Evolutionary conservation across 306 rosid genomes (phyloP).

Genomic region (Sphenostylis stenocarpa): DNA sequence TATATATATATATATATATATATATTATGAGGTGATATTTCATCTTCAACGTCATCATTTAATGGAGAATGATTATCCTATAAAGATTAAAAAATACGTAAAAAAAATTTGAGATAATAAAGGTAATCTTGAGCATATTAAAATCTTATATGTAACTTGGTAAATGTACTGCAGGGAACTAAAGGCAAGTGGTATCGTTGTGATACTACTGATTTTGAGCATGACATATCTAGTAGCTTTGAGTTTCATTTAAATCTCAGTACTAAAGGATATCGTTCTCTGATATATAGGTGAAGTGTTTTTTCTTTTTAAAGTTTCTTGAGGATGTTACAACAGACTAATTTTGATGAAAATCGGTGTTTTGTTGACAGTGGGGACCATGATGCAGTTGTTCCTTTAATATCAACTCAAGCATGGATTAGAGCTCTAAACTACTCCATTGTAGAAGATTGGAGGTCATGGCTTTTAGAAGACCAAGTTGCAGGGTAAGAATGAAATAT

Average conservation of each 20-base stretch:
- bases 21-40: too few species aligned
- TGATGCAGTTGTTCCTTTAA: slow-evolving; percentile 39
- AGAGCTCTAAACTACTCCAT: slow-evolving; percentile 50
- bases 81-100: too few species aligned
- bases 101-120: too few species aligned
- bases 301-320: background rate
- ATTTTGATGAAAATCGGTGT: slow-evolving; percentile 4
- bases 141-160: background rate
- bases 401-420: slow-evolving; percentile 55
- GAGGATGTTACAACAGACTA: background rate
- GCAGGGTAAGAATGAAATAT: slow-evolving; percentile 45
- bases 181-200: slow-evolving; percentile 34
- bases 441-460: slow-evolving; percentile 45
- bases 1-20: too few species aligned
- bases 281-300: slow-evolving; percentile 49
- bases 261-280: slow-evolving; percentile 42
- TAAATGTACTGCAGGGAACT: slow-evolving; percentile 27
- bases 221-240: background rate
- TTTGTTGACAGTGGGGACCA: slow-evolving; percentile 52
- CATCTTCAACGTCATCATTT: too few species aligned
- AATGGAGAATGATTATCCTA: too few species aligned
- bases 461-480: slow-evolving; percentile 45
- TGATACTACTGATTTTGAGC: background rate
- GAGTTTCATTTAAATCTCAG: slow-evolving; percentile 47
- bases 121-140: background rate